Percentiles rank a stretch among this genome's conserved stretches.
These are phyloP conservation scores for Aspergillus sp. DNA, from an alignment of 2,329 filamentous ascomycete genomes.

Conservation along the genomic window DNA sequence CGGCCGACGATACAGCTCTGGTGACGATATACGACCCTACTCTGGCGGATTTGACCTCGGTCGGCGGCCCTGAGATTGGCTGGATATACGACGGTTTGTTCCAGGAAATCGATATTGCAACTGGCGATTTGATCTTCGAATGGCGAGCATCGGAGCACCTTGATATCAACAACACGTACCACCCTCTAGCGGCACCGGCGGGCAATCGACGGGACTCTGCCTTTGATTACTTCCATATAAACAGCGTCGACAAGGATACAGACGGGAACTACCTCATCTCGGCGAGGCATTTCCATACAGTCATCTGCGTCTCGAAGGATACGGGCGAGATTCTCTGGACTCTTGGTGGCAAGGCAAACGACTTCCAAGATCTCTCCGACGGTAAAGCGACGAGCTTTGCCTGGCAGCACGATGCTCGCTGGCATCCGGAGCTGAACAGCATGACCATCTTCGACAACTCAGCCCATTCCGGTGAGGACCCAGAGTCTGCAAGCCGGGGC, in stretches of 20 bases:
- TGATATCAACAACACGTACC: conserved; percentile 23
- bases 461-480: conserved; percentile 18
- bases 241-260: conserved; percentile 54
- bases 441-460: conserved; percentile 30
- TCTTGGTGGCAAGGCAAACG: conserved; percentile 30
- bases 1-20: conserved; percentile 29
- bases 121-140: conserved; percentile 34
- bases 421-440: conserved; percentile 19
- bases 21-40: conserved; percentile 31
- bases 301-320: conserved; percentile 30
- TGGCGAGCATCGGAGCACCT: conserved; percentile 39
- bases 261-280: conserved; percentile 57
- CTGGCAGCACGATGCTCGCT: conserved; percentile 34
- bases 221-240: conserved; percentile 60
- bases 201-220: conserved; percentile 23
- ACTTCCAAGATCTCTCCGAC: conserved; percentile 25
- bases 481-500: conserved; percentile 19
- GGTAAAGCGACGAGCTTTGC: conserved; percentile 23
- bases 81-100: conserved; percentile 34
- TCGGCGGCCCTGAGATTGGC: conserved; percentile 27
- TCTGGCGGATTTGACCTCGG: conserved; percentile 25
- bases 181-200: neutral
- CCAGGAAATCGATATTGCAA: conserved; percentile 37
- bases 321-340: conserved; percentile 27
- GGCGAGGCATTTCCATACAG: conserved; percentile 34